phyloP scores from a whole-genome alignment of 305 asterid genomes.

The Rubia peregrina region DNA sequence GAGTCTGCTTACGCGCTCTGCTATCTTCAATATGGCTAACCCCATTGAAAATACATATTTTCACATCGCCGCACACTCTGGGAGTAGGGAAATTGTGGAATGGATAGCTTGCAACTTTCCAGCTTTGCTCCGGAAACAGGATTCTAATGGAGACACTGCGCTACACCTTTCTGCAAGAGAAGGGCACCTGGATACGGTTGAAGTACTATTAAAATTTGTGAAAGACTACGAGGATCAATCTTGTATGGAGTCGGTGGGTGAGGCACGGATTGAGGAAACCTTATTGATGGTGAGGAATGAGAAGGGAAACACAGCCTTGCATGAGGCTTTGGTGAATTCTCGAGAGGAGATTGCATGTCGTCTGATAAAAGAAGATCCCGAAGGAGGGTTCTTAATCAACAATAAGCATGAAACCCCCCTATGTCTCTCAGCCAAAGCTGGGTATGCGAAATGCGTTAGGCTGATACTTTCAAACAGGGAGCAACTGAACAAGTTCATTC shows the following conservation, averaged over 20 bases:
- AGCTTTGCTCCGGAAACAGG: not conserved
- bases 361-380: no score
- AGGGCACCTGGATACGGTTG: not conserved
- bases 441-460: no score
- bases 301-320: no score
- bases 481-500: no score
- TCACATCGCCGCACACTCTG: not conserved
- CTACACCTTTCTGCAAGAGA: slow-evolving; percentile 8
- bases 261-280: not conserved
- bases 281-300: not conserved
- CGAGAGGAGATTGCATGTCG: no score
- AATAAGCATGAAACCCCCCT: no score
- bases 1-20: not conserved
- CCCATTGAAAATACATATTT: slow-evolving; percentile 6
- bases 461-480: no score
- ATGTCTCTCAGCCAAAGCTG: no score
- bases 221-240: not conserved
- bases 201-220: not conserved
- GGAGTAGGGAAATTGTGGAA: not conserved
- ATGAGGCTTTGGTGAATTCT: no score
- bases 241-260: not conserved
- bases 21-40: not conserved
- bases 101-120: not conserved
- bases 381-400: no score
- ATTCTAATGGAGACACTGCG: not conserved